Percentiles rank a stretch among this genome's conserved stretches.
Conservation (phyloP, 768 basidiomycete species). For the Rhodosporidiobolus sp. region DNA sequence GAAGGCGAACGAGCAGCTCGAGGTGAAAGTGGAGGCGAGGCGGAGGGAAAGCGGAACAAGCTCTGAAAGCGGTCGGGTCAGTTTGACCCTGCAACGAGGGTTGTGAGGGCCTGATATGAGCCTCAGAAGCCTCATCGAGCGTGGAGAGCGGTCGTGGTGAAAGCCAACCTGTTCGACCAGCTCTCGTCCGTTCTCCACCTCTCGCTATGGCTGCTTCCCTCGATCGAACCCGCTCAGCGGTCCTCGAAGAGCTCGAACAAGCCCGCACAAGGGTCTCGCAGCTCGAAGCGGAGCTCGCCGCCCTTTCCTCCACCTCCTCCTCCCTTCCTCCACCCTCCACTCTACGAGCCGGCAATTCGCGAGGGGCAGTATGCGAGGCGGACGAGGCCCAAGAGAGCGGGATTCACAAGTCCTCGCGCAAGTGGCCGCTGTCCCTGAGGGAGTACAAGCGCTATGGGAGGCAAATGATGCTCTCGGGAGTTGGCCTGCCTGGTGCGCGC, state of each 20-base stretch:
- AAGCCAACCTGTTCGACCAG: too few species aligned
- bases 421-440: slow-evolving; percentile 40
- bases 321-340: too few species aligned
- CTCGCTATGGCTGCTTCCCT: too few species aligned
- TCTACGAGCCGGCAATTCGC: background rate
- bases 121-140: too few species aligned
- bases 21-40: too few species aligned
- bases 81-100: too few species aligned
- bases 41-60: too few species aligned
- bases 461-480: slow-evolving; percentile 62
- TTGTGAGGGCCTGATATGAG: too few species aligned
- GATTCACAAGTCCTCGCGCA: background rate
- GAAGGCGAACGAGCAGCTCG: too few species aligned
- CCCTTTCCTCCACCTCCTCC: background rate
- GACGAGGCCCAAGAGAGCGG: background rate
- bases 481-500: slow-evolving; percentile 59
- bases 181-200: too few species aligned
- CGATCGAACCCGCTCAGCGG: background rate
- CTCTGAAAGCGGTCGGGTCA: too few species aligned
- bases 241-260: background rate
- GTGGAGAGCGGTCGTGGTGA: too few species aligned
- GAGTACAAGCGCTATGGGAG: slow-evolving; percentile 91
- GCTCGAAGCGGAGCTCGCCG: slow-evolving; percentile 24
- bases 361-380: background rate
- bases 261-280: slow-evolving; percentile 2